phyloP scores from a whole-genome alignment of 306 rosid species.

The Carpinus fangiana region DNA sequence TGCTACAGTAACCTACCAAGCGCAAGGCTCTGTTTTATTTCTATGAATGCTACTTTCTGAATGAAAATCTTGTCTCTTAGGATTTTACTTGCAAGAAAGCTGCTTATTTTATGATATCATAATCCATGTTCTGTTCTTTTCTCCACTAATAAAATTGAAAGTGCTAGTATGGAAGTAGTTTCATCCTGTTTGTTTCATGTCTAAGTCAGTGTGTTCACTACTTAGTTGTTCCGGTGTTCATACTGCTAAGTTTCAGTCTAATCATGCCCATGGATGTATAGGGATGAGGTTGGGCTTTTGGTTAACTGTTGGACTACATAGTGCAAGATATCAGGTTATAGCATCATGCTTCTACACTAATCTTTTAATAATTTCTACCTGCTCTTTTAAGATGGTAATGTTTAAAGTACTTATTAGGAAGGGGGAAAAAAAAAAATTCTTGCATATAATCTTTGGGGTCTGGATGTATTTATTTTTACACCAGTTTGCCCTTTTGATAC shows the following conservation, averaged over 20 bases:
- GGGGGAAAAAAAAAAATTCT: background rate
- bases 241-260: conserved; percentile 20
- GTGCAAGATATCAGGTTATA: conserved; percentile 36
- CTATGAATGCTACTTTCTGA: background rate
- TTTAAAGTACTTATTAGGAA: background rate
- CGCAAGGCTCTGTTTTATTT: background rate
- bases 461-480: conserved; percentile 1
- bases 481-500: background rate
- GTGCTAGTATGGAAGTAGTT: conserved; percentile 1
- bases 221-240: background rate
- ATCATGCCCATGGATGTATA: conserved; percentile 38
- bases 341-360: background rate
- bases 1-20: background rate
- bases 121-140: conserved; percentile 8
- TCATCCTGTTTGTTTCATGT: conserved; percentile 11
- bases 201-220: background rate
- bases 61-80: background rate
- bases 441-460: background rate
- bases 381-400: conserved; percentile 2
- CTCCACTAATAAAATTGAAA: conserved; percentile 4
- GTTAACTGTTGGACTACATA: conserved; percentile 25
- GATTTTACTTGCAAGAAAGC: background rate
- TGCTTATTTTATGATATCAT: background rate
- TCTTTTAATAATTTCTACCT: conserved; percentile 8
- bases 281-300: conserved; percentile 44